Conservation (phyloP, 306 rosid genomes). For the Elaeagnus macrophylla region DNA sequence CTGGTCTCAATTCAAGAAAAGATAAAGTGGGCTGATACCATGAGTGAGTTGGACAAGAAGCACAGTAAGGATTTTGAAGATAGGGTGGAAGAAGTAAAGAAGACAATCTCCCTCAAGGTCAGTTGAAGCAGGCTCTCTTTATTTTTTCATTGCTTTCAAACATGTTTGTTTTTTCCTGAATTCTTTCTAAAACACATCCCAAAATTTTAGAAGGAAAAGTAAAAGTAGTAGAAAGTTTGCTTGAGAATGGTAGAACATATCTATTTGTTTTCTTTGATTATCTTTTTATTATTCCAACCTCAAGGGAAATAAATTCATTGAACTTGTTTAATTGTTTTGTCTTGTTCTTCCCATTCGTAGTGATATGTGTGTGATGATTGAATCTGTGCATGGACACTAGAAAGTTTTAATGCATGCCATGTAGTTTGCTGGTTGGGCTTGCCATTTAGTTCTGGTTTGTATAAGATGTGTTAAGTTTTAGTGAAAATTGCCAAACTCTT, state of each 20-base stretch:
- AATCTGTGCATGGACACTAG: too few relatives aligned
- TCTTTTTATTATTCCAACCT: too few relatives aligned
- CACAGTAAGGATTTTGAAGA: constrained; percentile 87
- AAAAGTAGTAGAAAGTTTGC: not conserved
- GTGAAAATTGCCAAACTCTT: too few relatives aligned
- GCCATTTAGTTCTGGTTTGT: too few relatives aligned
- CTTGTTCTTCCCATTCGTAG: too few relatives aligned
- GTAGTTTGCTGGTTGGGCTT: too few relatives aligned
- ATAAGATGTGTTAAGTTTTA: too few relatives aligned
- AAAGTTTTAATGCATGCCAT: too few relatives aligned
- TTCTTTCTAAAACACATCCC: not conserved
- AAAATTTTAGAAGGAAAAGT: not conserved
- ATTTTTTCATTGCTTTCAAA: constrained; percentile 1
- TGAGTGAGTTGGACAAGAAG: constrained; percentile 75
- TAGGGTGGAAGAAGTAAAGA: constrained; percentile 82
- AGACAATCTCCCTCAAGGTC: constrained; percentile 72
- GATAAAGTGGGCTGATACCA: constrained; percentile 88
- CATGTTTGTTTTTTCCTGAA: not conserved
- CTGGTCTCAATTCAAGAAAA: constrained; percentile 85
- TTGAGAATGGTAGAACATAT: not conserved
- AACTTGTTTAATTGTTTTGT: too few relatives aligned
- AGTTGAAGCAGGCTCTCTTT: constrained; percentile 51
- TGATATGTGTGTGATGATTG: too few relatives aligned
- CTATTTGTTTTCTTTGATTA: not conserved
- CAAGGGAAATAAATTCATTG: too few relatives aligned